A percentile compares a stretch with the other conserved stretches of the same genome.
Evolutionary conservation across 2,329 filamentous ascomycete genomes (phyloP).

Genomic region (Lecanicillium sp.): DNA sequence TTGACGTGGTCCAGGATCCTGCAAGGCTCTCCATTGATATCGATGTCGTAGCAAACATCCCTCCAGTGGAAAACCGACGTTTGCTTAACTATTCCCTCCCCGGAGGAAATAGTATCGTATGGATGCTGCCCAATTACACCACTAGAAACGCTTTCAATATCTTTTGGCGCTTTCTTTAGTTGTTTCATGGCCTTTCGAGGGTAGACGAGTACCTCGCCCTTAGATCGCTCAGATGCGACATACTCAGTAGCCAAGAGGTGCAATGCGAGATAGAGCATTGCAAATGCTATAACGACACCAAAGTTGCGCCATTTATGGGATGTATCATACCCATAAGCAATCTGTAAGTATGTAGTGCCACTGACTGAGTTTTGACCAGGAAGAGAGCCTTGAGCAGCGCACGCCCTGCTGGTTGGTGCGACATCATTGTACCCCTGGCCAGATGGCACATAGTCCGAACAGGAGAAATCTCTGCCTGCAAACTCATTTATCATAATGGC

Average conservation of each 20-base stretch:
- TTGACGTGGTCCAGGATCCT: slow-evolving; percentile 47
- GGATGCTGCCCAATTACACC: slow-evolving; percentile 51
- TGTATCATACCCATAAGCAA: slow-evolving; percentile 59
- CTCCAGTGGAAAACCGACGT: slow-evolving; percentile 74
- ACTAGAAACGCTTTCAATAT: slow-evolving; percentile 15
- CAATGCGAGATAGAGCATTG: slow-evolving; percentile 64
- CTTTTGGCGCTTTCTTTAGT: no score
- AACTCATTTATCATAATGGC: slow-evolving; percentile 87
- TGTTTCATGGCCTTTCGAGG: not conserved
- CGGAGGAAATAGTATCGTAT: slow-evolving; percentile 35
- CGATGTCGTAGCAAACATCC: slow-evolving; percentile 70
- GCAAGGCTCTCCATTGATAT: slow-evolving; percentile 47
- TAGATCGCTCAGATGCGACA: slow-evolving; percentile 59
- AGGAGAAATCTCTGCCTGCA: slow-evolving; percentile 57
- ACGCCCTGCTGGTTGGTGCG: slow-evolving; percentile 69
- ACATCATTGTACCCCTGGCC: slow-evolving; percentile 54
- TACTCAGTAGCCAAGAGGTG: slow-evolving; percentile 76
- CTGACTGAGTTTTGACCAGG: slow-evolving; percentile 57
- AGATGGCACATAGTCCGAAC: slow-evolving; percentile 58
- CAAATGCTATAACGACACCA: slow-evolving; percentile 70
- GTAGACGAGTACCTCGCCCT: slow-evolving; percentile 43
- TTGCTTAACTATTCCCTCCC: slow-evolving; percentile 46
- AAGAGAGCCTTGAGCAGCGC: slow-evolving; percentile 66
- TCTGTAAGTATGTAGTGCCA: slow-evolving; percentile 60
- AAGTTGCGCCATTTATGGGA: slow-evolving; percentile 74